phyloP scores from a whole-genome alignment of 1,284 basidiomycete species.

The Taiwanofungus camphoratus region DNA sequence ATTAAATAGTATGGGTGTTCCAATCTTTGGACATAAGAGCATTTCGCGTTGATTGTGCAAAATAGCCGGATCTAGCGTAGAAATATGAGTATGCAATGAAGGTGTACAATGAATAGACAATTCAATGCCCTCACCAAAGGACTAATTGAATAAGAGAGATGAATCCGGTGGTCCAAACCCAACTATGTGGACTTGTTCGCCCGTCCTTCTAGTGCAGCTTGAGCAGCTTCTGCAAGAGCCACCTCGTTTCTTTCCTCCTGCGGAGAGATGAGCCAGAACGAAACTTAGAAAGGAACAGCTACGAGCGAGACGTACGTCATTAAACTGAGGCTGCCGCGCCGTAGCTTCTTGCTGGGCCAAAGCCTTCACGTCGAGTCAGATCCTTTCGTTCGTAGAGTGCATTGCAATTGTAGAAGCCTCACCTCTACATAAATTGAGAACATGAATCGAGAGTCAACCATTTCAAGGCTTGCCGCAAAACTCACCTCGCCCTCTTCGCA shows the following conservation, averaged over 20 bases:
- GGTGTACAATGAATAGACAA: no score
- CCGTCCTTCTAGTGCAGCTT: neutral
- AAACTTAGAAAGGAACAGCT: neutral
- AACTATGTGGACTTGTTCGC: neutral
- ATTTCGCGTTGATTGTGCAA: no score
- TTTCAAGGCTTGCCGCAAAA: neutral
- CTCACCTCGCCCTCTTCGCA: constrained; percentile 25
- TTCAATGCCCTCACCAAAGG: no score
- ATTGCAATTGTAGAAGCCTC: neutral
- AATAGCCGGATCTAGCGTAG: no score
- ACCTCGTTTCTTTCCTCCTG: constrained; percentile 19
- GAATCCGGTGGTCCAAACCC: no score
- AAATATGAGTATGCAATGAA: no score
- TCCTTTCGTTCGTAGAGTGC: neutral
- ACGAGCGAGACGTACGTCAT: constrained; percentile 1
- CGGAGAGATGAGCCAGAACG: neutral
- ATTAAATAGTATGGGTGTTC: no score
- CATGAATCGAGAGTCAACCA: no score
- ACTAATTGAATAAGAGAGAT: no score
- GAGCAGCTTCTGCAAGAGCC: constrained; percentile 16
- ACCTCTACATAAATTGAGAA: constrained; percentile 1
- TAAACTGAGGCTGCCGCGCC: neutral
- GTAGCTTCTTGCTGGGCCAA: constrained; percentile 2
- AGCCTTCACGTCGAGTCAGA: constrained; percentile 1
- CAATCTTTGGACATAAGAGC: no score